phyloP scores from a whole-genome alignment of 805 yeast genomes.

The Metschnikowia proteae region DNA sequence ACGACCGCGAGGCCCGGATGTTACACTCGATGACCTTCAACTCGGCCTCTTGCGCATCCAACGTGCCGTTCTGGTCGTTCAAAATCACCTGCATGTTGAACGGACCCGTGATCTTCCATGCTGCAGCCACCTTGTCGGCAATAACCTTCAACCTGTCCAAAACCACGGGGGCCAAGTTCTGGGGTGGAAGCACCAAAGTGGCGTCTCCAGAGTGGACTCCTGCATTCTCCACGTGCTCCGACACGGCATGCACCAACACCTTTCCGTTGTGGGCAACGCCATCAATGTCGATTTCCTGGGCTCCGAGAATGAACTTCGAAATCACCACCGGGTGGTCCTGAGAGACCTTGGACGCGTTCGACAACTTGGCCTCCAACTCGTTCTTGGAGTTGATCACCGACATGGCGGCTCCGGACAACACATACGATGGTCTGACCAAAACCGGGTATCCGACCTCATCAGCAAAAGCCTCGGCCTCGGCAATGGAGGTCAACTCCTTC shows the following conservation, averaged over 20 bases:
- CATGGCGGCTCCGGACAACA: constrained; percentile 98
- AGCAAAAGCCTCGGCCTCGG: constrained; percentile 84
- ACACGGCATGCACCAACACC: constrained; percentile 89
- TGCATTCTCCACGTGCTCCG: constrained; percentile 97
- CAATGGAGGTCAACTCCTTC: constrained; percentile 88
- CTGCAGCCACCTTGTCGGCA: constrained; percentile 89
- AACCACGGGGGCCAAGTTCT: constrained; percentile 59
- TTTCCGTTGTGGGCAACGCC: constrained; percentile 90
- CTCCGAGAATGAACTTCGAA: constrained; percentile 92
- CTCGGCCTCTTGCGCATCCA: constrained; percentile 49
- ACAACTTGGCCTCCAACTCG: constrained; percentile 78
- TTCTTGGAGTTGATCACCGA: constrained; percentile 76
- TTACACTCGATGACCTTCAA: constrained; percentile 98
- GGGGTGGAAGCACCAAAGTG: constrained; percentile 91
- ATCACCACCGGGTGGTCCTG: constrained; percentile 97
- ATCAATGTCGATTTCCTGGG: constrained; percentile 95
- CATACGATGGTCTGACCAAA: constrained; percentile 95
- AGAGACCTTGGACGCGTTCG: constrained; percentile 87
- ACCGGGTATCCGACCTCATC: constrained; percentile 89
- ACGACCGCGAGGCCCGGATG: constrained; percentile 96
- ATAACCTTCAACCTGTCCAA: constrained; percentile 77
- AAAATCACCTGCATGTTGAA: constrained; percentile 97
- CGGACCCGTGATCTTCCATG: constrained; percentile 96
- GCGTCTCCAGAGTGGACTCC: constrained; percentile 99
- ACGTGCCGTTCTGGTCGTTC: constrained; percentile 34